Base-by-base conservation (phyloP, 768 basidiomycete species). In the Kondoa subrosea region DNA sequence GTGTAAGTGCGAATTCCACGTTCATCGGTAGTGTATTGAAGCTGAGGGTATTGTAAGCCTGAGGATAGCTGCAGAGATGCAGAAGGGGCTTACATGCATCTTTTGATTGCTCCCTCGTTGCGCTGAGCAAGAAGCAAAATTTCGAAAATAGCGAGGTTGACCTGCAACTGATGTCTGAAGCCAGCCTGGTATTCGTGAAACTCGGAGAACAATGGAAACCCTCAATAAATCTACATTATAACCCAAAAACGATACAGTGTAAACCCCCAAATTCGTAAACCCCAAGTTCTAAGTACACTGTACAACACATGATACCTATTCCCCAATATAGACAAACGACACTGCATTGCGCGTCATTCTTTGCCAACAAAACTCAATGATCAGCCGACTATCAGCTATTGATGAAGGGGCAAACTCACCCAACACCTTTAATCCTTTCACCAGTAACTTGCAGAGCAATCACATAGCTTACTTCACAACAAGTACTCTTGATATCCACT, bases 1-100 rank as follows among this genome's bases (percentile, higher is more conserved):
- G 92, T 95, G 77, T 99, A 99, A 1, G 88, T 72, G 76, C 93
- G 85, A 80, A 83, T 85, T 21, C 89, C 89, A 58, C 77, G 77
- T 68, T 82, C 83, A 73, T 90, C 87, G 58, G 87, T 71, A 17
- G 87, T 87, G 79, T 93, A 97, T 27, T 63, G 30, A 32, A 63
- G 61, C 61, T 63, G 30, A 17, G 4, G 29, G 29, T 27, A 59
- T n/a, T 63, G 30, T 63, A 27, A 63, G 61, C 40, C 40, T 63
- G 12, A 26, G 17, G 29, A 15, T 12, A 31, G 12, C 26, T 27
- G 14, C 12, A 33, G 14, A 3, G 30, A 32, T 16, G 15, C 14
- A 21, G 16, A 31, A 32, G 12, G 8, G 30, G 17, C 61, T 29
- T n/a, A 63, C 61, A 63, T 63, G 61, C 61, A 63, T 63, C 61